Base-by-base conservation (phyloP, 2,329 filamentous ascomycete species). In the Colletotrichum caudatum region DNA sequence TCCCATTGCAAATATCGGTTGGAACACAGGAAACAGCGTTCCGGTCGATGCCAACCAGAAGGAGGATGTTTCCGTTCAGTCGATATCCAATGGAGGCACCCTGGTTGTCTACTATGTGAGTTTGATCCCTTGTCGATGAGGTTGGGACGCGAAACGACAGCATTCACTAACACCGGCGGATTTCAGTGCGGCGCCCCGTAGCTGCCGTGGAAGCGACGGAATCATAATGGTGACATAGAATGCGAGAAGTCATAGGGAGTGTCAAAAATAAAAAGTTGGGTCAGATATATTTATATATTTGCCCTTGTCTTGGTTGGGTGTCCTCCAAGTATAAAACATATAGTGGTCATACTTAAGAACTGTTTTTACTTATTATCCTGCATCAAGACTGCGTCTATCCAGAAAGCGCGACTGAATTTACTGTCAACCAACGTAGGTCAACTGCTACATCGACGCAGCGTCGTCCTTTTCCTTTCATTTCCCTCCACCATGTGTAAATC, bases 31-130 rank as follows among this genome's bases (percentile, higher is more conserved):
- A 3, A 46, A n/a, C 9, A 48, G 65, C 3, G 11, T 60, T 3
- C 18, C 48, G 1, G 16, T 69, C 23, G 7, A 11, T 39, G 44
- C 54, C 11, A 12, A 4, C 6, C 9, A 58, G 14, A 18, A 59
- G 0, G n/a, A 56, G 46, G 33, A 20, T 14, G 48, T 69, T 1
- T 69, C 67, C 6, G 11, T 66, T 7, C 46, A 48, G 63, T 61
- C 56, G 7, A 48, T 26, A 1, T 41, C 57, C 5, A 16, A 70
- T 5, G 67, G 63, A n/a, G 67, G 56, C 16, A 70, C n/a, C 18
- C 35, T 70, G 56, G 8, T 23, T 3, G 67, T 70, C 20, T 41
- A 23, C 56, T 70, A 70, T 23, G 67, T 70, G 20, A 66, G 67
- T 54, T 33, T 5, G 0, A 2, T 14, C 1, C 26, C 29, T 2